These are phyloP conservation scores for Spergularia marina DNA, from an alignment of 148 eudicot species.

Conservation along the genomic window DNA sequence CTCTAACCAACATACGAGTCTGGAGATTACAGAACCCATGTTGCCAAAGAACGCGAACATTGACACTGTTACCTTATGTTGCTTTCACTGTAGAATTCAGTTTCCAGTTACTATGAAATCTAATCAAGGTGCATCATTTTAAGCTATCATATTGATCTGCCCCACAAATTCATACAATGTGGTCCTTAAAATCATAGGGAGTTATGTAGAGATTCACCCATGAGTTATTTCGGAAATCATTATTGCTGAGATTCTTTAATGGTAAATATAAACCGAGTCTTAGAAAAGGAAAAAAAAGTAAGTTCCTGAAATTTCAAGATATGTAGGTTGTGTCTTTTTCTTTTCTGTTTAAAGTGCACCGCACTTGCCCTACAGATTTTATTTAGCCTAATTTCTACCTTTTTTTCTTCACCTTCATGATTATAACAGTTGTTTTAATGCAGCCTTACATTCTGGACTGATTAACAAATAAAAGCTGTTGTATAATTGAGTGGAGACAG, in stretches of 20 bases:
- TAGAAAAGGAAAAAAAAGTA: slow-evolving; percentile 9
- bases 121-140: slow-evolving; percentile 2
- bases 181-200: slow-evolving; percentile 13
- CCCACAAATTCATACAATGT: slow-evolving; percentile 5
- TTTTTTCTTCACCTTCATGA: slow-evolving; percentile 25
- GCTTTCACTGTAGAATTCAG: neutral
- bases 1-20: too few relatives aligned
- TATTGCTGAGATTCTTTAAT: slow-evolving; percentile 1
- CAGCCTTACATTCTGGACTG: slow-evolving; percentile 31
- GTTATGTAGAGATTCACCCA: slow-evolving; percentile 12
- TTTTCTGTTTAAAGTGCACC: slow-evolving; percentile 10
- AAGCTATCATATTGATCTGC: slow-evolving; percentile 9
- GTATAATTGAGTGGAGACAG: slow-evolving; percentile 5
- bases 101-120: slow-evolving; percentile 22
- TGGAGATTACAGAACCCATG: too few relatives aligned
- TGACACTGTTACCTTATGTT: neutral
- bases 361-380: slow-evolving; percentile 13
- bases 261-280: neutral
- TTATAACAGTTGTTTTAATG: slow-evolving; percentile 21
- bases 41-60: neutral
- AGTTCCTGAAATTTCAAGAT: slow-evolving; percentile 22
- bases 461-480: slow-evolving; percentile 9
- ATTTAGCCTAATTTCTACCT: slow-evolving; percentile 14
- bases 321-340: slow-evolving; percentile 11
- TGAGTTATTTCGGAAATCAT: slow-evolving; percentile 6